These are phyloP conservation scores for Lojkania enalia DNA, from an alignment of 2,329 filamentous ascomycete species.

Conservation along the genomic window DNA sequence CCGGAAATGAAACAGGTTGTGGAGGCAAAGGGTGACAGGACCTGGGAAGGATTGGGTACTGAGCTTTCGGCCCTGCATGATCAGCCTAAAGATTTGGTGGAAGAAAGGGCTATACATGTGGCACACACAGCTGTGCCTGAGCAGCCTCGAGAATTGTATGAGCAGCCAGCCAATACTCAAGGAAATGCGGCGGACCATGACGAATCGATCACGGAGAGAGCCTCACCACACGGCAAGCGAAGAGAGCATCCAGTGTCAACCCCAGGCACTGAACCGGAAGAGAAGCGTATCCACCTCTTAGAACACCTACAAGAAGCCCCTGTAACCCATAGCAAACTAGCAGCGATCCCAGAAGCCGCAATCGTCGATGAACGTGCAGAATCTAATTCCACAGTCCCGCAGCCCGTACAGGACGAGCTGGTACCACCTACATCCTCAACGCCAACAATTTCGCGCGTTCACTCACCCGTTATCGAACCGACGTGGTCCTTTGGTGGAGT, in stretches of 20 bases:
- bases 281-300: slow-evolving; percentile 39
- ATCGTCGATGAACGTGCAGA: not conserved
- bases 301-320: slow-evolving; percentile 12
- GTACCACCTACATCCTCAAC: not conserved
- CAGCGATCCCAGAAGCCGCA: slow-evolving; percentile 7
- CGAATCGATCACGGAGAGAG: not conserved
- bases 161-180: not conserved
- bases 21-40: slow-evolving; percentile 15
- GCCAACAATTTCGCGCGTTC: slow-evolving; percentile 11
- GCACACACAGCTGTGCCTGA: slow-evolving; percentile 17
- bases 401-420: not conserved
- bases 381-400: not conserved
- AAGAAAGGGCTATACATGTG: slow-evolving; percentile 17
- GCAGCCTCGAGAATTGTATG: slow-evolving; percentile 15
- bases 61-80: not conserved
- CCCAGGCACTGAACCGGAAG: slow-evolving; percentile 36
- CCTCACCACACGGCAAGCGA: slow-evolving; percentile 30
- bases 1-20: slow-evolving; percentile 4
- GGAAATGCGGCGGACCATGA: slow-evolving; percentile 1
- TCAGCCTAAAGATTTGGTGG: slow-evolving; percentile 8
- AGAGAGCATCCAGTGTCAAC: slow-evolving; percentile 38
- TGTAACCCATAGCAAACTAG: slow-evolving; percentile 4
- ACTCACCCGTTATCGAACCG: slow-evolving; percentile 25
- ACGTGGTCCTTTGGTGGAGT: slow-evolving; percentile 44
- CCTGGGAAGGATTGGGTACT: slow-evolving; percentile 3